A percentile compares a stretch with the other conserved stretches of the same genome.
These are phyloP conservation scores for Marasmius oreades DNA, from an alignment of 1,284 basidiomycete species.

Conservation along the genomic window DNA sequence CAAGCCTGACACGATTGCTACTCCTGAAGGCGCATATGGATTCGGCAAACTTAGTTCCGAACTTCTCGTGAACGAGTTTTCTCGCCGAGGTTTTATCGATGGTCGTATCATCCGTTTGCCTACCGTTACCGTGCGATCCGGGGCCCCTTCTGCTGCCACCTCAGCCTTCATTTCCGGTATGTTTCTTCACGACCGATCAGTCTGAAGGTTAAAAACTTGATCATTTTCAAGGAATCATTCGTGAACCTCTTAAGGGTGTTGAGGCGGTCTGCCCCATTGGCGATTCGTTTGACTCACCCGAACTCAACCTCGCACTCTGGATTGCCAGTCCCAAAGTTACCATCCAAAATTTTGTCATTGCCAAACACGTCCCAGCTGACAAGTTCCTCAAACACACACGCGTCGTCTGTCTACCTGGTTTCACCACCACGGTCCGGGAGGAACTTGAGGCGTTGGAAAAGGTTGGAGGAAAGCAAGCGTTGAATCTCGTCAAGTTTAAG, in stretches of 20 bases:
- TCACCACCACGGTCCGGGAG: slow-evolving; percentile 45
- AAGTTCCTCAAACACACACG: slow-evolving; percentile 48
- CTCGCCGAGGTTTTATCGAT: slow-evolving; percentile 58
- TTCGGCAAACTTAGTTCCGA: slow-evolving; percentile 58
- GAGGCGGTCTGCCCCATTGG: slow-evolving; percentile 53
- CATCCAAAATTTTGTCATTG: slow-evolving; percentile 51
- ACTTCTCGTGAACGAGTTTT: slow-evolving; percentile 61
- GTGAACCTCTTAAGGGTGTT: slow-evolving; percentile 58
- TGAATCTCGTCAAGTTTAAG: slow-evolving; percentile 38
- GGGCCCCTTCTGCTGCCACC: slow-evolving; percentile 52
- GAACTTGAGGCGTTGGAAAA: slow-evolving; percentile 40
- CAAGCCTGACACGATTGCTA: slow-evolving; percentile 47
- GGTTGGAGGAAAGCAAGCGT: slow-evolving; percentile 36
- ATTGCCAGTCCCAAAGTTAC: slow-evolving; percentile 53
- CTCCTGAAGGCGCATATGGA: slow-evolving; percentile 58
- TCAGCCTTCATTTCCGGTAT: slow-evolving; percentile 56
- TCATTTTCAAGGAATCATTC: slow-evolving; percentile 44
- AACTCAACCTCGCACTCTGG: slow-evolving; percentile 48
- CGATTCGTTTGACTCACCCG: slow-evolving; percentile 37
- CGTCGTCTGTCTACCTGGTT: slow-evolving; percentile 47
- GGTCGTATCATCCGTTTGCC: slow-evolving; percentile 61
- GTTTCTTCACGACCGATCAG: slow-evolving; percentile 1
- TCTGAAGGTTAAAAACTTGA: not conserved
- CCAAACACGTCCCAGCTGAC: slow-evolving; percentile 45
- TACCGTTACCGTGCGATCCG: slow-evolving; percentile 58